Evolutionary conservation across 139 green algal species (phyloP).

Genomic region (Auxenochlorella pyrenoidosa): DNA sequence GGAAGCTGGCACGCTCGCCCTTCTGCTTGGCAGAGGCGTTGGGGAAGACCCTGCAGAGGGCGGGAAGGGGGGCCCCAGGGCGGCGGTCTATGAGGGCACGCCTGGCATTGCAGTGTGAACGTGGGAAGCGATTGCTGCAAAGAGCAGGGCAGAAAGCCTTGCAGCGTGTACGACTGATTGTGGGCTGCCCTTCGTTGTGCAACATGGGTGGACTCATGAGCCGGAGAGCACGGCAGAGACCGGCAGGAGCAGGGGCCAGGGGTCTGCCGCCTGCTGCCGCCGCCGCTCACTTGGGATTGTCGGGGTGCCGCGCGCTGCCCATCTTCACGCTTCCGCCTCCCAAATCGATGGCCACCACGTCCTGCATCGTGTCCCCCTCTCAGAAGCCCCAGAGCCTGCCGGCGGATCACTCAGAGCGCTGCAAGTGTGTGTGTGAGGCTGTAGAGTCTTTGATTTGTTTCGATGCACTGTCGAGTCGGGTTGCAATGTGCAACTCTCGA

Average conservation of each 20-base stretch:
- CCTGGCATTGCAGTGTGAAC: not conserved
- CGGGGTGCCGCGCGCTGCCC: conserved; percentile 17
- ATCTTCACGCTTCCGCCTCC: conserved; percentile 25
- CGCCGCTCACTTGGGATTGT: conserved; percentile 15
- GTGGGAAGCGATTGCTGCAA: not conserved
- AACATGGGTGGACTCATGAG: too few species aligned
- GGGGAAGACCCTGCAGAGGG: conserved; percentile 78
- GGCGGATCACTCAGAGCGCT: too few species aligned
- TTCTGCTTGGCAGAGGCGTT: conserved; percentile 84
- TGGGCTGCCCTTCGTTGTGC: too few species aligned
- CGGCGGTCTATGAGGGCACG: not conserved
- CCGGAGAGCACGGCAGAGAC: too few species aligned
- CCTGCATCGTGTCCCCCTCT: conserved; percentile 1
- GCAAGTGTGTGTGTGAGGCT: too few species aligned
- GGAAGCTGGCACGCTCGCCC: conserved; percentile 65
- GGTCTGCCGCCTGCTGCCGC: not conserved
- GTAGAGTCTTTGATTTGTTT: too few species aligned
- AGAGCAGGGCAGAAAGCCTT: too few species aligned
- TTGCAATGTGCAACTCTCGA: too few species aligned
- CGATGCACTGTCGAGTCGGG: too few species aligned
- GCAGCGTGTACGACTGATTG: too few species aligned
- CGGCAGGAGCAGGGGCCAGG: not conserved
- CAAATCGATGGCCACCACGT: conserved; percentile 6
- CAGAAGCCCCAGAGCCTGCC: too few species aligned
- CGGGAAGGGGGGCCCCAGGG: not conserved